These are phyloP conservation scores for Leishmania guyanensis DNA, from an alignment of 208 protist genomes.

Conservation along the genomic window DNA sequence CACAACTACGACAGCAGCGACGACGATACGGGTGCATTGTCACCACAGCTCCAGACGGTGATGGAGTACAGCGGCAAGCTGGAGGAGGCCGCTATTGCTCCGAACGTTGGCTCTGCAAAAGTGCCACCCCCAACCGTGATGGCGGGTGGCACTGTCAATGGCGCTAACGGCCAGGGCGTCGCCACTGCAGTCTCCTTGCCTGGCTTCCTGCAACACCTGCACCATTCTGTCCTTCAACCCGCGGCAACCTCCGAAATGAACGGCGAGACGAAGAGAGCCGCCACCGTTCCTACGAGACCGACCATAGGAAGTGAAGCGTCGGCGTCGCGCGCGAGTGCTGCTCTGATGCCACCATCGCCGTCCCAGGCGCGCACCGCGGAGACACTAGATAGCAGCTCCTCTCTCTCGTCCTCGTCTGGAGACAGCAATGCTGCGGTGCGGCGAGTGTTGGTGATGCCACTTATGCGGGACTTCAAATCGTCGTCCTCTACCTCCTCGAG, in stretches of 20 bases:
- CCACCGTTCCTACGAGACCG: slow-evolving; percentile 5
- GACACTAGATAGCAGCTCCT: not conserved
- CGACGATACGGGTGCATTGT: not conserved
- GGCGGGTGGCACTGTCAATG: slow-evolving; percentile 4
- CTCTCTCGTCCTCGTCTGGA: not conserved
- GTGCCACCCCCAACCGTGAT: not conserved
- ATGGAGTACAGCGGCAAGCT: slow-evolving; percentile 13
- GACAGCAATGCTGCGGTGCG: not conserved
- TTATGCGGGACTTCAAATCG: not conserved
- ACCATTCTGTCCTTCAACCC: not conserved
- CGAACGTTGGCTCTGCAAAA: not conserved
- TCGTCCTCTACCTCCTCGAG: not conserved
- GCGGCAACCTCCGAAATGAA: slow-evolving; percentile 6
- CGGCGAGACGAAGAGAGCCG: slow-evolving; percentile 24
- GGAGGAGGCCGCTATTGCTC: slow-evolving; percentile 7
- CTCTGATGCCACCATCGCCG: slow-evolving; percentile 34
- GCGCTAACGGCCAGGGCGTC: not conserved
- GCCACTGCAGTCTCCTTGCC: not conserved
- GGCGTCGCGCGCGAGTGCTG: slow-evolving; percentile 7
- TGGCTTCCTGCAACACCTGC: not conserved
- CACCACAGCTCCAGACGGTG: not conserved
- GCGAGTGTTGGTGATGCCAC: not conserved
- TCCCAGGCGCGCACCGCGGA: slow-evolving; percentile 19
- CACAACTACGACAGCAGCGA: not conserved
- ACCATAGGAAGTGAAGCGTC: slow-evolving; percentile 15